A percentile compares a stretch with the other conserved stretches of the same genome.
phyloP scores from a whole-genome alignment of 2,329 filamentous ascomycete species.

The Ilyonectria destructans region DNA sequence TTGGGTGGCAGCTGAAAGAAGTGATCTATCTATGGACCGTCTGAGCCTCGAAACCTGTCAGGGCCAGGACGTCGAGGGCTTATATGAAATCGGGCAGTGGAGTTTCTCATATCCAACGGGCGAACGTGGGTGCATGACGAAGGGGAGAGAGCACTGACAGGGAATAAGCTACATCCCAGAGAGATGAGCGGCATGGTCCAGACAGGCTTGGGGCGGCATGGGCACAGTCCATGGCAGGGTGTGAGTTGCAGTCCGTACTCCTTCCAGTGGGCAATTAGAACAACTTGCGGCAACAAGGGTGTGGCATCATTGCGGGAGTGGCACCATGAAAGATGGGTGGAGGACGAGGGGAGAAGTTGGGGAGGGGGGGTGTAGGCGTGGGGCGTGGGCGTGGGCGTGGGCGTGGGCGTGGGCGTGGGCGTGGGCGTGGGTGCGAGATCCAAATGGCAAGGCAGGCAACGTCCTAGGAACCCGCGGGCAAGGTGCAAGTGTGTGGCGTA shows the following conservation, averaged over 20 bases:
- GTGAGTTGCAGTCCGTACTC: slow-evolving; percentile 44
- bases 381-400: slow-evolving; percentile 17
- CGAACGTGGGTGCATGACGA: slow-evolving; percentile 49
- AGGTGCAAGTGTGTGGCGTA: slow-evolving; percentile 51
- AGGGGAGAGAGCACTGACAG: slow-evolving; percentile 48
- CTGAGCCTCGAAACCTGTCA: slow-evolving; percentile 50
- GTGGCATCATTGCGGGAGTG: slow-evolving; percentile 46
- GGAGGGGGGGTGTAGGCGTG: slow-evolving; percentile 31
- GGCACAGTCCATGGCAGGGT: slow-evolving; percentile 47
- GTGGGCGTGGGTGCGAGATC: slow-evolving; percentile 39
- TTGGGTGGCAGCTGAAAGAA: slow-evolving; percentile 43
- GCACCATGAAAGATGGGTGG: slow-evolving; percentile 46
- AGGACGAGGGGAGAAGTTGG: slow-evolving; percentile 26
- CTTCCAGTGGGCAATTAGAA: slow-evolving; percentile 47
- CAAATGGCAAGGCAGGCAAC: slow-evolving; percentile 39
- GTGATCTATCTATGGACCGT: slow-evolving; percentile 52
- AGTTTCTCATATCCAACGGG: slow-evolving; percentile 42
- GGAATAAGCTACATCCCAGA: slow-evolving; percentile 47
- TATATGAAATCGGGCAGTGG: slow-evolving; percentile 52
- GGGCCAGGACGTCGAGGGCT: slow-evolving; percentile 51
- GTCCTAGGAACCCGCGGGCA: slow-evolving; percentile 46
- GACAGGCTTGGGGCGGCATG: slow-evolving; percentile 32
- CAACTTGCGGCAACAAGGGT: slow-evolving; percentile 44
- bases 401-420: slow-evolving; percentile 16
- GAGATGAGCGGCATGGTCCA: slow-evolving; percentile 48